Conservation (phyloP, 1,284 basidiomycete species). For the Cutaneotrichosporon sp. region DNA sequence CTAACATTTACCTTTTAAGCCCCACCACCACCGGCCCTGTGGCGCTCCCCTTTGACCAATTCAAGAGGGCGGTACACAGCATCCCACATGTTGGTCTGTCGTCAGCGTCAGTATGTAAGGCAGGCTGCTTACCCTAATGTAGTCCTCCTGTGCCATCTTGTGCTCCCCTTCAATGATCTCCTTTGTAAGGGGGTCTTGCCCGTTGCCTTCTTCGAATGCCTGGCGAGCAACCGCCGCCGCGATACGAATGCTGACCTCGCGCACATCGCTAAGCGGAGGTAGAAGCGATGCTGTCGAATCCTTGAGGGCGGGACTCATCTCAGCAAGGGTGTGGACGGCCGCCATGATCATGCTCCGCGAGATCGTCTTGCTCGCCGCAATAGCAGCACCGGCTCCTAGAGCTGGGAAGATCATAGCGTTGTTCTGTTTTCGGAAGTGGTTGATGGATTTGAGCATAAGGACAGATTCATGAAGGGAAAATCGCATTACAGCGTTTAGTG, state of each 20-base stretch:
- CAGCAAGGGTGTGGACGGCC: slow-evolving; percentile 60
- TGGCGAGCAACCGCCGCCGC: slow-evolving; percentile 73
- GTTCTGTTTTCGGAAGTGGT: slow-evolving; percentile 21
- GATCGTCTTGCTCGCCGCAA: slow-evolving; percentile 59
- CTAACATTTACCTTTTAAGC: too few species aligned
- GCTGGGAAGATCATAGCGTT: slow-evolving; percentile 74
- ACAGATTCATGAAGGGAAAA: too few species aligned
- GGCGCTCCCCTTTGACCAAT: slow-evolving; percentile 21
- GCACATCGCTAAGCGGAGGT: slow-evolving; percentile 63
- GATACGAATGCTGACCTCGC: slow-evolving; percentile 51
- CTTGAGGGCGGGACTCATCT: slow-evolving; percentile 65
- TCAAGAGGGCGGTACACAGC: slow-evolving; percentile 44
- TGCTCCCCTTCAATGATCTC: slow-evolving; percentile 39
- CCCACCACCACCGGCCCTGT: too few species aligned
- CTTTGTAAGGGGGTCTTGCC: slow-evolving; percentile 36
- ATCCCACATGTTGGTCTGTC: slow-evolving; percentile 42
- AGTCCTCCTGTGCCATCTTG: slow-evolving; percentile 36
- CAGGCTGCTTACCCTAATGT: slow-evolving; percentile 23
- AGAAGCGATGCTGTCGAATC: slow-evolving; percentile 57
- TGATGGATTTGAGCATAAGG: too few species aligned
- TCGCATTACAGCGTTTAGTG: too few species aligned
- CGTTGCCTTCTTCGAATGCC: slow-evolving; percentile 63
- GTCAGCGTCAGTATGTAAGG: too few species aligned
- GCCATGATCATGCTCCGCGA: slow-evolving; percentile 68
- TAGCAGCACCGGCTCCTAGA: slow-evolving; percentile 65